A percentile compares a stretch with the other conserved stretches of the same genome.
Evolutionary conservation across 108 stramenopile species (phyloP).

Genomic region (Nannochloropsis oceanica): DNA sequence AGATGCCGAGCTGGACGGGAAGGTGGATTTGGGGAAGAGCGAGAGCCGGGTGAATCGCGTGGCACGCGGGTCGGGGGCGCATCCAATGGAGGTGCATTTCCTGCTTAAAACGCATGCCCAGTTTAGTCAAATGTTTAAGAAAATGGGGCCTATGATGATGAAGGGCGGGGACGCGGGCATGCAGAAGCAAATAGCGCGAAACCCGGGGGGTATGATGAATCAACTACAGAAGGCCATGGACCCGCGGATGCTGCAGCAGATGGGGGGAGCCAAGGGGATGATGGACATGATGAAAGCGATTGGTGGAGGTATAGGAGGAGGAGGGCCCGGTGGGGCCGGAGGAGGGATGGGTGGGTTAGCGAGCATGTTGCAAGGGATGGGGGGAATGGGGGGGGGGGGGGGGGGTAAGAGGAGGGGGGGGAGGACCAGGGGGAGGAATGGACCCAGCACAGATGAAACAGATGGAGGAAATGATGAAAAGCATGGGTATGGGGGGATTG

Average conservation of each 20-base stretch:
- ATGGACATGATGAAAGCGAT: constrained; percentile 15
- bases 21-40: constrained; percentile 38
- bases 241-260: constrained; percentile 60
- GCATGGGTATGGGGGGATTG: neutral
- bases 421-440: neutral
- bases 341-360: neutral
- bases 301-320: neutral
- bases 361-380: constrained; percentile 12
- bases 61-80: constrained; percentile 72
- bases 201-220: constrained; percentile 57
- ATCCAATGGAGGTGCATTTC: constrained; percentile 64
- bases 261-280: constrained; percentile 46
- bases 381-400: constrained; percentile 1
- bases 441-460: neutral
- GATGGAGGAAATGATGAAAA: neutral
- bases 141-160: constrained; percentile 83
- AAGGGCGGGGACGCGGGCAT: constrained; percentile 52
- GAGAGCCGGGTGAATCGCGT: constrained; percentile 49
- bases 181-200: constrained; percentile 61
- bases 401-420: neutral
- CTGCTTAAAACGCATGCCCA: constrained; percentile 73
- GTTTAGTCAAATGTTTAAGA: constrained; percentile 64
- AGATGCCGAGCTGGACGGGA: constrained; percentile 80
- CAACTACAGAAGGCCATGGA: constrained; percentile 59
- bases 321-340: neutral